Evolutionary conservation across 1,284 basidiomycete species (phyloP), one percentile per base, ranked within the genome.

Genomic region (Tilletia indica): DNA sequence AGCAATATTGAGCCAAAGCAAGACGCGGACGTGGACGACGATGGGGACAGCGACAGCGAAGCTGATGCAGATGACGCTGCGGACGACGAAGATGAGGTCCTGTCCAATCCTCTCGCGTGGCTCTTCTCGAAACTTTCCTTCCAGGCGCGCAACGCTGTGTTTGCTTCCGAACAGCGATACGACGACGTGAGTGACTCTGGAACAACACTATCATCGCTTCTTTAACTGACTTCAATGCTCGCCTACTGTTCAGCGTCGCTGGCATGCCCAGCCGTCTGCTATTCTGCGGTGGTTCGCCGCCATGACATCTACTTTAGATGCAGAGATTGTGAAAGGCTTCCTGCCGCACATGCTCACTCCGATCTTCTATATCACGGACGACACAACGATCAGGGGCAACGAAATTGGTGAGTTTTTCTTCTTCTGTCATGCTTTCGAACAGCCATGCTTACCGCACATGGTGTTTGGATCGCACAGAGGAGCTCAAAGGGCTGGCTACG

Each of bases 121-220:
- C 86, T 98, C 54, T 97, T 97, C 87, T 94, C 93, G 21, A 92
- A 92, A 77, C 87, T 98, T 58, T 97, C 95, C 0, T 96, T 93
- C 85, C 91, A 96, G 82, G 89, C 91, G 16, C 85, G 87, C 45
- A 81, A 84, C 47, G 82, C 86, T 49, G 85, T 87, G 31, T 67
- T 73, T 16, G 31, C 31, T 8, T 38, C 61, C n/a, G 61, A 31
- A n/a, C 58, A 21, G 42, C 67, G 61, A 6, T 34, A 67, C 31
- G 67, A 56, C 2, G 56, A 70, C 4, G 51, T 67, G 39, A 54
- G 67, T 69, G 34, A 39, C 11, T 34, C 19, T n/a, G 51, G 8
- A 8, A 54, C 14, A 42, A 11, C 63, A 14, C 51, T 16, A 63
- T 31, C 8, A 11, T 19, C 36, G 21, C 4, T 19, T 9, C 8